These are phyloP conservation scores for Kurtzmaniella quercitrusa DNA, from an alignment of 1,139 yeast genomes.

Conservation along the genomic window DNA sequence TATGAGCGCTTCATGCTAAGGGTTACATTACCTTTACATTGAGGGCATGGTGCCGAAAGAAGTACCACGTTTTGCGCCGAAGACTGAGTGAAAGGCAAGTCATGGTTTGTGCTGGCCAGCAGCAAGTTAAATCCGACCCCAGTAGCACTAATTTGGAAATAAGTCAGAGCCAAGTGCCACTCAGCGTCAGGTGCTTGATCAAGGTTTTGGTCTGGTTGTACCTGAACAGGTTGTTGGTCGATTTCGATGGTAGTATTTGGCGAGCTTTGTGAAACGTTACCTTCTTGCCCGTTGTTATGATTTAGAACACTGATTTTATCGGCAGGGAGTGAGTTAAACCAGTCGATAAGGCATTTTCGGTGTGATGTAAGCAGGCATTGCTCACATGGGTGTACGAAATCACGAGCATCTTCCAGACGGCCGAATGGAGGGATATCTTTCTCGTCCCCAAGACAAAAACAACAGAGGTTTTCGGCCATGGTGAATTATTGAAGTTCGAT, in stretches of 20 bases:
- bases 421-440: conserved; percentile 44
- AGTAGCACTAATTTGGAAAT: neutral
- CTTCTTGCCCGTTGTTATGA: conserved; percentile 8
- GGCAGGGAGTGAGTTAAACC: conserved; percentile 38
- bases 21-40: conserved; percentile 36
- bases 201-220: neutral
- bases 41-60: conserved; percentile 39
- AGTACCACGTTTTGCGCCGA: conserved; percentile 12
- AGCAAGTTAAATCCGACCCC: neutral
- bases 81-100: conserved; percentile 1
- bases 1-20: conserved; percentile 32
- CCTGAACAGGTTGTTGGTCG: too few species aligned
- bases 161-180: neutral
- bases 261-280: neutral
- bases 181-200: neutral
- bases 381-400: conserved; percentile 37
- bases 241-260: neutral
- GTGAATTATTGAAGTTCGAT: too few species aligned
- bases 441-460: conserved; percentile 40
- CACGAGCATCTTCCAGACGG: conserved; percentile 32
- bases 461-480: conserved; percentile 20
- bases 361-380: conserved; percentile 38
- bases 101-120: neutral
- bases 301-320: conserved; percentile 26
- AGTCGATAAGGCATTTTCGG: conserved; percentile 39